A percentile compares a stretch with the other conserved stretches of the same genome.
These are phyloP conservation scores for Talaromyces stipitatus DNA, from an alignment of 495 filamentous ascomycete genomes.

Conservation along the genomic window DNA sequence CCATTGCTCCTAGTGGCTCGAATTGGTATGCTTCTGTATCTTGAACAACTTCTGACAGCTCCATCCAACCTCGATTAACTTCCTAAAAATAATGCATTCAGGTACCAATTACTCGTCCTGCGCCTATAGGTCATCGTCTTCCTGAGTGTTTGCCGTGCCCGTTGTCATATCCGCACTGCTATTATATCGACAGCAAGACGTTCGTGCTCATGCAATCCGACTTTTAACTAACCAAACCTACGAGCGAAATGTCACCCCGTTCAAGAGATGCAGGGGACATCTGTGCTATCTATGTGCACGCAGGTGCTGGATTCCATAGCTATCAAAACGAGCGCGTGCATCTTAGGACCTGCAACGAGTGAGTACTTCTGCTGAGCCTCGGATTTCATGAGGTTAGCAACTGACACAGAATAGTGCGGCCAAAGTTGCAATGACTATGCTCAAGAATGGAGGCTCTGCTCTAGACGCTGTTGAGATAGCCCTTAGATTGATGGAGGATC, in stretches of 20 bases:
- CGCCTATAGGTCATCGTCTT: neutral
- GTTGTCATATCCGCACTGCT: neutral
- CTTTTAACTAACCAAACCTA: neutral
- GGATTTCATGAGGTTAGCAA: neutral
- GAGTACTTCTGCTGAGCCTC: conserved; percentile 30
- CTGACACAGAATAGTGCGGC: conserved; percentile 55
- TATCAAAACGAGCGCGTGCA: conserved; percentile 73
- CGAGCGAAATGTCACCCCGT: conserved; percentile 18
- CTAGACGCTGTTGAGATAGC: conserved; percentile 91
- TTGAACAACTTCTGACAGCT: neutral
- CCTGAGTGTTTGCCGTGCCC: no score
- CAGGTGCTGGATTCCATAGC: conserved; percentile 93
- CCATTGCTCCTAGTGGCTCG: neutral
- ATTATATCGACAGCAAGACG: neutral
- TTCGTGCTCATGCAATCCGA: neutral
- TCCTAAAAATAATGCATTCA: neutral
- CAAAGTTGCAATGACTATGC: conserved; percentile 66
- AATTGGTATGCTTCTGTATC: neutral
- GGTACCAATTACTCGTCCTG: neutral
- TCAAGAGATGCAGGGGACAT: conserved; percentile 32
- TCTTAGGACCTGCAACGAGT: conserved; percentile 81
- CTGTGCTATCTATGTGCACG: conserved; percentile 86
- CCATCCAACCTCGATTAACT: neutral
- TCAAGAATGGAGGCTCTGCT: conserved; percentile 69
- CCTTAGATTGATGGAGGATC: conserved; percentile 78